Percentiles rank a stretch among this genome's conserved stretches.
Evolutionary conservation across 495 filamentous ascomycete species (phyloP).

Genomic region (Stereocaulon alpinum): DNA sequence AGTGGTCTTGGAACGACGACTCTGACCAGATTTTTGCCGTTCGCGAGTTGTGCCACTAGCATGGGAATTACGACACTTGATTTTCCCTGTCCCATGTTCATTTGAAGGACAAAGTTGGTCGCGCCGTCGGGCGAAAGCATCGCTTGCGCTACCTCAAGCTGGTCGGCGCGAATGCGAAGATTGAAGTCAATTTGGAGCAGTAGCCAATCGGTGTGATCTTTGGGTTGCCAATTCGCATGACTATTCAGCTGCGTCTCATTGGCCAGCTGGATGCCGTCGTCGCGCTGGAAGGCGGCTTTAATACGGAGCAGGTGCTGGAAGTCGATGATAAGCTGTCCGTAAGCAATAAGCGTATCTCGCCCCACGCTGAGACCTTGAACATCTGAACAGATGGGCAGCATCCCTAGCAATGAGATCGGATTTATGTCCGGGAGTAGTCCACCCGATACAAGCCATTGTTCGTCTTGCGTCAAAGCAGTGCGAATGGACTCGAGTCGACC

Average conservation of each 20-base stretch:
- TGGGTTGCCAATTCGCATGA: conserved; percentile 42
- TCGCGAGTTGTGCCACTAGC: conserved; percentile 44
- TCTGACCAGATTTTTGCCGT: conserved; percentile 41
- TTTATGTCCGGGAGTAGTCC: conserved; percentile 45
- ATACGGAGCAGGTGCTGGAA: conserved; percentile 13
- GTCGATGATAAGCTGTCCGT: not conserved
- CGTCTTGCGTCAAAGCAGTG: conserved; percentile 22
- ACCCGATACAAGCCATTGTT: conserved; percentile 40
- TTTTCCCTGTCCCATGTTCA: conserved; percentile 73
- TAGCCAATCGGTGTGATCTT: conserved; percentile 43
- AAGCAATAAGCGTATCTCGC: not conserved
- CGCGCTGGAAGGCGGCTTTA: conserved; percentile 17
- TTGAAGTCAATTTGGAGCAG: conserved; percentile 55
- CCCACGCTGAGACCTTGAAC: not conserved
- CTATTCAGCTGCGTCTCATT: conserved; percentile 43
- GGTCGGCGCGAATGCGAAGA: conserved; percentile 51
- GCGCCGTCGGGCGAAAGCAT: conserved; percentile 43
- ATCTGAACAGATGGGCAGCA: conserved; percentile 28
- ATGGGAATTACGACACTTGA: conserved; percentile 61
- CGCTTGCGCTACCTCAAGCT: conserved; percentile 43
- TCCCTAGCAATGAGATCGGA: conserved; percentile 39
- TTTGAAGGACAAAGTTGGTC: conserved; percentile 49
- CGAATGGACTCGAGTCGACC: conserved; percentile 20
- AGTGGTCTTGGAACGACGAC: conserved; percentile 55
- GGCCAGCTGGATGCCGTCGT: conserved; percentile 33